phyloP scores from a whole-genome alignment of 305 asterid genomes.

The Solanum hybrid region DNA sequence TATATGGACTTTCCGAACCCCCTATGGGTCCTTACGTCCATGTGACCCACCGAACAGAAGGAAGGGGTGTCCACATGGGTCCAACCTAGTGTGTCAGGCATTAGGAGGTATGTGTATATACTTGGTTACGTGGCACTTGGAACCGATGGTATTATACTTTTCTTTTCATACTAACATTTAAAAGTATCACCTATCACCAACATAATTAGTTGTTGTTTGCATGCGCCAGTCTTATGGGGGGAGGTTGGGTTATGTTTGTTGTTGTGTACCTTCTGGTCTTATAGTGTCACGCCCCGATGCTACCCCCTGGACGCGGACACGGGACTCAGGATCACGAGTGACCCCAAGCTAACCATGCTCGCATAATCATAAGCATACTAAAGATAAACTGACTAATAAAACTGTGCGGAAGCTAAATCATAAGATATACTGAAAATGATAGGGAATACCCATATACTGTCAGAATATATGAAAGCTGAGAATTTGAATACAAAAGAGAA shows the following conservation, averaged over 20 bases:
- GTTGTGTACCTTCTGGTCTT: not conserved
- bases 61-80: not conserved
- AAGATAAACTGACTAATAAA: too few relatives aligned
- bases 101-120: not conserved
- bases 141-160: not conserved
- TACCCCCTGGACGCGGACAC: too few relatives aligned
- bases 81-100: not conserved
- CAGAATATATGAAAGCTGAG: too few relatives aligned
- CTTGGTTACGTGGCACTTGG: not conserved
- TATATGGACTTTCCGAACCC: fast-evolving
- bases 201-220: not conserved
- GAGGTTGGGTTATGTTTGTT: not conserved
- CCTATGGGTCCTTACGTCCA: not conserved
- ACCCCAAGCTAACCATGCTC: too few relatives aligned
- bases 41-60: not conserved
- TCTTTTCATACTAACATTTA: not conserved
- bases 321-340: too few relatives aligned
- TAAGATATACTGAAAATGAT: too few relatives aligned
- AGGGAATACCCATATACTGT: too few relatives aligned
- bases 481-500: too few relatives aligned
- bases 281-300: too few relatives aligned
- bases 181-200: not conserved
- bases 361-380: too few relatives aligned
- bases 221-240: not conserved
- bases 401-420: too few relatives aligned